Percentiles rank a stretch among this genome's conserved stretches.
Conservation (phyloP, 1,284 basidiomycete genomes). For the Rhizopogon parksii region DNA sequence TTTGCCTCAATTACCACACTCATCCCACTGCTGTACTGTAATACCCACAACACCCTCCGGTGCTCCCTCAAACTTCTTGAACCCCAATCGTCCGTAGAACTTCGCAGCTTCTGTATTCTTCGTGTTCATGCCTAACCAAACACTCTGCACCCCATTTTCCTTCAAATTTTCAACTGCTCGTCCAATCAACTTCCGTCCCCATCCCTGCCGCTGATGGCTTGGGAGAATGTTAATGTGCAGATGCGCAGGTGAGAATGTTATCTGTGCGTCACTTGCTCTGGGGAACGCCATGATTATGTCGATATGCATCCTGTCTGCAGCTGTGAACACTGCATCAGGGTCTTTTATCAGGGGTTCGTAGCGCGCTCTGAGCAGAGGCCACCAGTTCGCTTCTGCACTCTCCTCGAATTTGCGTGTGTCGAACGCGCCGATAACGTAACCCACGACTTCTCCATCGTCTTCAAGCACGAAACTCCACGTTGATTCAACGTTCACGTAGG, state of each 20-base stretch:
- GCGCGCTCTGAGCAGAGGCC: slow-evolving; percentile 24
- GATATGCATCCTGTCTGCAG: slow-evolving; percentile 22
- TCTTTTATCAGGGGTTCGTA: slow-evolving; percentile 14
- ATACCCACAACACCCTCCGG: slow-evolving; percentile 25
- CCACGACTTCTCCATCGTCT: slow-evolving; percentile 34
- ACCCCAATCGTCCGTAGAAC: slow-evolving; percentile 24
- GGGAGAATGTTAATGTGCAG: slow-evolving; percentile 47
- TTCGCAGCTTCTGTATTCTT: slow-evolving; percentile 19
- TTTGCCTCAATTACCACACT: neutral
- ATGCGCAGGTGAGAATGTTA: slow-evolving; percentile 36
- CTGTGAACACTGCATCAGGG: slow-evolving; percentile 14
- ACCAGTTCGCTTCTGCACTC: slow-evolving; percentile 21
- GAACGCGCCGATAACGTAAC: slow-evolving; percentile 22
- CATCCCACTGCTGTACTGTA: slow-evolving; percentile 26
- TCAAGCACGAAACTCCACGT: slow-evolving; percentile 70
- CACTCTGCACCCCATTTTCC: slow-evolving; percentile 18
- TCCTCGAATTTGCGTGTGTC: slow-evolving; percentile 26
- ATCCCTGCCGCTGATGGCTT: slow-evolving; percentile 41
- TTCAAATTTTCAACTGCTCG: slow-evolving; percentile 30
- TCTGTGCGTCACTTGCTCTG: slow-evolving; percentile 18
- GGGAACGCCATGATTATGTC: slow-evolving; percentile 16
- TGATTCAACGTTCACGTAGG: slow-evolving; percentile 60
- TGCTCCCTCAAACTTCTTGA: slow-evolving; percentile 20
- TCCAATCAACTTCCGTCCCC: slow-evolving; percentile 40
- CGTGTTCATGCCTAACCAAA: slow-evolving; percentile 26